These are phyloP conservation scores for Ajuga reptans DNA, from an alignment of 305 asterid species.

Conservation along the genomic window DNA sequence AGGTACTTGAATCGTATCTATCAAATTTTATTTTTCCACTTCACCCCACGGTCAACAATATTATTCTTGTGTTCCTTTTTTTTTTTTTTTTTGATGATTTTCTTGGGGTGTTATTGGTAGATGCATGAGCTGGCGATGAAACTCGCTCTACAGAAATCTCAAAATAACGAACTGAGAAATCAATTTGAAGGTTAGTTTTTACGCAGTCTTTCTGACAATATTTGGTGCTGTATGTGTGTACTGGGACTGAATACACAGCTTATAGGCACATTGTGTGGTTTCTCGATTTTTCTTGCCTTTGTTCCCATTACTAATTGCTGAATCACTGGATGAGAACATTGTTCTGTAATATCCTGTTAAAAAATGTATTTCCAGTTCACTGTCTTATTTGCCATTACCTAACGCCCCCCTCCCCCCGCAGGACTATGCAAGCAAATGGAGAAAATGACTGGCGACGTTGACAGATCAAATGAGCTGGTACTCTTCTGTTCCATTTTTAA, in stretches of 20 bases:
- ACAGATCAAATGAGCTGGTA: conserved; percentile 92
- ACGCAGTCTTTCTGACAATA: not conserved
- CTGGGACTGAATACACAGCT: not conserved
- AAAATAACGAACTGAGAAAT: conserved; percentile 62
- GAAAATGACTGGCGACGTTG: conserved; percentile 58
- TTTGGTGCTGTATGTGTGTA: not conserved
- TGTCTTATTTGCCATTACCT: not conserved
- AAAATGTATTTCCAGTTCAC: not conserved
- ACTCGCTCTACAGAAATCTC: conserved; percentile 78
- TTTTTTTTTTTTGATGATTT: no score
- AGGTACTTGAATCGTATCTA: conserved; percentile 41
- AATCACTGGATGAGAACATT: not conserved
- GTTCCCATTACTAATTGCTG: not conserved
- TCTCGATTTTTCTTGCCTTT: not conserved
- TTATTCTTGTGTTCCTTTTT: not conserved
- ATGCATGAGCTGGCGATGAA: conserved; percentile 83
- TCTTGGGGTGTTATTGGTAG: conserved; percentile 25
- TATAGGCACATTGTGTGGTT: not conserved
- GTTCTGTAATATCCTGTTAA: not conserved
- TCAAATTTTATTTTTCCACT: not conserved
- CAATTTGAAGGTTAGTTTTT: conserved; percentile 67
- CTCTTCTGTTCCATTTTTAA: not conserved
- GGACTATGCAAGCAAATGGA: conserved; percentile 77
- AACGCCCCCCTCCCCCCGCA: conserved; percentile 23
- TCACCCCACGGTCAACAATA: not conserved